These are phyloP conservation scores for Tolypocladium album DNA, from an alignment of 2,329 filamentous ascomycete species.

Conservation along the genomic window DNA sequence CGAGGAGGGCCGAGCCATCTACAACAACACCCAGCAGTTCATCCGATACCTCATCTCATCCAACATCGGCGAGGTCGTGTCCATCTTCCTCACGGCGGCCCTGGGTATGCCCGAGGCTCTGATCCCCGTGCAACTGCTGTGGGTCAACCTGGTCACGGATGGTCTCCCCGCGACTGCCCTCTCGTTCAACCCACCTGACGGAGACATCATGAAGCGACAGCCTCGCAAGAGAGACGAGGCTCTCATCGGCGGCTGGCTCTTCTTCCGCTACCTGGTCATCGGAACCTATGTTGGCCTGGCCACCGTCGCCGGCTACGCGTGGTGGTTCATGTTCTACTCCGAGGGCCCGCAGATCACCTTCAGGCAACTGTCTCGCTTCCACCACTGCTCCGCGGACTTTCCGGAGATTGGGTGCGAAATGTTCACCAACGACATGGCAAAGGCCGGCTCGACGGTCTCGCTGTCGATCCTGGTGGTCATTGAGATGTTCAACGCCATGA, in stretches of 20 bases:
- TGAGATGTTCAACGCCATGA: conserved; percentile 99
- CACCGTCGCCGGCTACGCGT: conserved; percentile 95
- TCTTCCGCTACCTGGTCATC: conserved; percentile 95
- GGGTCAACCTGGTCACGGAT: conserved; percentile 98
- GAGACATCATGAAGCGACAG: conserved; percentile 91
- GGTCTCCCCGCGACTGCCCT: conserved; percentile 92
- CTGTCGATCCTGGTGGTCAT: conserved; percentile 90
- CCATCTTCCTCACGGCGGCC: conserved; percentile 94
- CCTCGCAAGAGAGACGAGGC: conserved; percentile 88
- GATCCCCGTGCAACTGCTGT: conserved; percentile 92
- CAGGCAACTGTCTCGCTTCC: conserved; percentile 84
- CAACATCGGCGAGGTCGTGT: conserved; percentile 98
- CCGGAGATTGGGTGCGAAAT: conserved; percentile 85
- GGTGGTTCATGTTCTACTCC: conserved; percentile 98
- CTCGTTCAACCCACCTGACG: conserved; percentile 96
- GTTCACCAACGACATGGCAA: conserved; percentile 77
- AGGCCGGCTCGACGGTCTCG: conserved; percentile 85
- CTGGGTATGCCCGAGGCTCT: conserved; percentile 95
- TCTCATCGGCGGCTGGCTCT: conserved; percentile 89
- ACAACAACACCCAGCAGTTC: conserved; percentile 99
- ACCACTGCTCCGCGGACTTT: conserved; percentile 79
- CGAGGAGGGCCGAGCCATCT: conserved; percentile 94
- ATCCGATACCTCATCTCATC: conserved; percentile 98
- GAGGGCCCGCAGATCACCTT: conserved; percentile 87
- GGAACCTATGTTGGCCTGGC: conserved; percentile 90